Conservation (phyloP, 2,329 filamentous ascomycete genomes). For the Neofusicoccum cordaticola region DNA sequence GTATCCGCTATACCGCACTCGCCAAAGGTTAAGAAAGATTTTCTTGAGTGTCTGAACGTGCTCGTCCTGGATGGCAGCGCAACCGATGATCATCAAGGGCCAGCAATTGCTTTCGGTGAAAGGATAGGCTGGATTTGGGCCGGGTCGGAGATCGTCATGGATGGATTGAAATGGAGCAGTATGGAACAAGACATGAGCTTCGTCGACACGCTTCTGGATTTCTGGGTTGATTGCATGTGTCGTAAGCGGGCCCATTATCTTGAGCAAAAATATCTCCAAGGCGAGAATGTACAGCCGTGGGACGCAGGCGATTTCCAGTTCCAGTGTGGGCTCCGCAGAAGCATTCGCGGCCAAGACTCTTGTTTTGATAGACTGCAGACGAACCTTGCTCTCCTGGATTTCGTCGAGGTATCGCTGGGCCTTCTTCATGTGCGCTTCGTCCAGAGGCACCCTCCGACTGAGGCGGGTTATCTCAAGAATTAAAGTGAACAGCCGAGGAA, state of each 20-base stretch:
- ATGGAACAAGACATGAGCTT: neutral
- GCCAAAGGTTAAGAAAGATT: conserved; percentile 1
- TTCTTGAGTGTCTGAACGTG: neutral
- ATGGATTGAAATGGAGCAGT: neutral
- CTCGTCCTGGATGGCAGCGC: neutral
- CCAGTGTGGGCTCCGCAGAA: neutral
- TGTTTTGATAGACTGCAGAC: neutral
- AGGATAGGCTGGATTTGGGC: neutral
- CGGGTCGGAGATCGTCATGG: neutral
- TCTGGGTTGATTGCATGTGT: neutral
- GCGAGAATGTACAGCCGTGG: neutral
- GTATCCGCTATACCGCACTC: neutral
- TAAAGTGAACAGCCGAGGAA: neutral
- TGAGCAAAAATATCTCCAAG: neutral
- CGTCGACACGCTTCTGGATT: neutral
- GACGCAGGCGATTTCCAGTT: neutral
- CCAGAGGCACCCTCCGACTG: neutral
- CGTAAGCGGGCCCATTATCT: neutral
- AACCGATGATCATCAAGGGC: conserved; percentile 4
- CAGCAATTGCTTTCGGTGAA: conserved; percentile 6
- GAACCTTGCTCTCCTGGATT: neutral
- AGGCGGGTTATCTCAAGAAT: neutral
- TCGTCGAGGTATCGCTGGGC: neutral
- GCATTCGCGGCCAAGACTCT: neutral
- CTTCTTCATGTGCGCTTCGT: neutral